Base-by-base conservation (phyloP, 1,284 basidiomycete genomes). In the Fomes fomentarius region DNA sequence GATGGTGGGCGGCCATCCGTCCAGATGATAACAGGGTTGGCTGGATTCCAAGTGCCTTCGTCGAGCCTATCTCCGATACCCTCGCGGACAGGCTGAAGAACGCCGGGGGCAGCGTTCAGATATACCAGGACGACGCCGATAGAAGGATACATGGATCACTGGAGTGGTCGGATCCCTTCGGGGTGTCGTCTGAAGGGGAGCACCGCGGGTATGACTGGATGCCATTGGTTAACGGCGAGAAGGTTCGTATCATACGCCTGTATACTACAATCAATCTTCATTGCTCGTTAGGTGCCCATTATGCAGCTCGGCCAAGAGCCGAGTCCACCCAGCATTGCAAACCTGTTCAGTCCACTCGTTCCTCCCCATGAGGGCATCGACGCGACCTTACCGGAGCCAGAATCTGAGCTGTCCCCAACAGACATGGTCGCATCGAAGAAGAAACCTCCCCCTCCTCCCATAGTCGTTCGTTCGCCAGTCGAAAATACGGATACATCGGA, bases 1-100 rank as follows among this genome's bases (percentile, higher is more conserved):
- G 89, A 7, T 91, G 89, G 89, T 91, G 87, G 87, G 88, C 86
- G 25, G 89, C 89, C 26, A 78, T 86, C 68, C 76, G 81, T n/a
- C 72, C 71, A 9, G 77, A 78, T 38, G 76, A 74, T 10, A 72
- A 77, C 47, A 69, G 69, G 33, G 76, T 88, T 38, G 87, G 89
- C 46, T 91, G 89, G 89, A 83, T 91, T 58, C 89, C 89, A 22
- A 64, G 67, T 60, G 60, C 67, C 50, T 65, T 68, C 59, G 63
- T 73, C 17, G 65, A 70, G 42, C 64, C 66, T 3, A 63, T 74
- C 19, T 67, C 69, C 15, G 69, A 70, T 25, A 54, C 60, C 12
- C 58, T 63, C 8, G 68, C 63, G 24, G 65, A 67, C 30, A 62
- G 69, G 51, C 68, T 84, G 33, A 70, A 69, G 46, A 71, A 70